Conservation (phyloP, 768 basidiomycete genomes). For the Tulasnella sp. region DNA sequence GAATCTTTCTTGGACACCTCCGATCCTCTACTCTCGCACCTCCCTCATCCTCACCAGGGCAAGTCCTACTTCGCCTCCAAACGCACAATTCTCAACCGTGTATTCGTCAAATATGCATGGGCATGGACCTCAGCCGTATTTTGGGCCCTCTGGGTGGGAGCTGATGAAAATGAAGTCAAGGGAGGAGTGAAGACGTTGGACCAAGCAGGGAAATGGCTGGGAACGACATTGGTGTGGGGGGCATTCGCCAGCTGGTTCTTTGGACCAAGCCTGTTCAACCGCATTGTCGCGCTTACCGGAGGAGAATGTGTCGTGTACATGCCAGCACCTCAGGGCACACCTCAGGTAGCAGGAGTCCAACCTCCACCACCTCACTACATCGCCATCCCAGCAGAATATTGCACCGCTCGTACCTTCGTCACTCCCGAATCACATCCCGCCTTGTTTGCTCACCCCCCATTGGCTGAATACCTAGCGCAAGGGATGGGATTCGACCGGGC, state of each 20-base stretch:
- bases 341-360: conserved; percentile 1
- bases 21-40: conserved; percentile 61
- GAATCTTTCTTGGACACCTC: conserved; percentile 83
- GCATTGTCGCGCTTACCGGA: conserved; percentile 61
- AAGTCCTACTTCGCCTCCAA: conserved; percentile 5
- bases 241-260: conserved; percentile 84
- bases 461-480: conserved; percentile 44
- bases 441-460: conserved; percentile 48
- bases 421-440: conserved; percentile 59
- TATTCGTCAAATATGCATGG: conserved; percentile 90
- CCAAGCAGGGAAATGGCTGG: conserved; percentile 49
- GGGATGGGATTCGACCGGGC: conserved; percentile 25
- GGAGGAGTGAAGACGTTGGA: conserved; percentile 34
- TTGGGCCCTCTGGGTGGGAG: conserved; percentile 55
- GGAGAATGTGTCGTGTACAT: conserved; percentile 70
- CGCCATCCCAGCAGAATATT: conserved; percentile 55
- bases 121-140: conserved; percentile 79
- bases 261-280: conserved; percentile 70
- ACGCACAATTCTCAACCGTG: conserved; percentile 76
- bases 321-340: conserved; percentile 38
- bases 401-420: conserved; percentile 50
- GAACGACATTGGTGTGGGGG: conserved; percentile 65
- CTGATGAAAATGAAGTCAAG: conserved; percentile 34
- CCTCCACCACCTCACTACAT: conserved; percentile 38
- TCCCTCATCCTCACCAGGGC: conserved; percentile 62